These are phyloP conservation scores for Colletotrichum noveboracense DNA, from an alignment of 2,329 filamentous ascomycete species.

Conservation along the genomic window DNA sequence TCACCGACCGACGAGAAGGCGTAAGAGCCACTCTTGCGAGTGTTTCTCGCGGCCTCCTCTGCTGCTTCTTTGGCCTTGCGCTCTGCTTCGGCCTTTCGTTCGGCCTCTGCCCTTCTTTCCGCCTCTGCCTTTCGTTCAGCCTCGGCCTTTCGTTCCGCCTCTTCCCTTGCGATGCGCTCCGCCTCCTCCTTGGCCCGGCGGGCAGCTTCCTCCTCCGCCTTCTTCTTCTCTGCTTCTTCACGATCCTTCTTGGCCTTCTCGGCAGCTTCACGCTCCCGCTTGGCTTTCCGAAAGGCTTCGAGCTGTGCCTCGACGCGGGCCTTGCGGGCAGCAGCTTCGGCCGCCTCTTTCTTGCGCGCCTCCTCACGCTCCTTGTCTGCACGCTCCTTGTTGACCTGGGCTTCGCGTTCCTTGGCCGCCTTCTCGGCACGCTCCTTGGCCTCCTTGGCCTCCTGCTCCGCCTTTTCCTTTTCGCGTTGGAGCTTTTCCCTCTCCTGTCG, in stretches of 20 bases:
- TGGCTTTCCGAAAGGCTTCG: conserved; percentile 24
- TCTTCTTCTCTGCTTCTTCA: conserved; percentile 50
- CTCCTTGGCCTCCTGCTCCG: conserved; percentile 44
- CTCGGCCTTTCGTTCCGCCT: conserved; percentile 36
- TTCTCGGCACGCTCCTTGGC: conserved; percentile 28
- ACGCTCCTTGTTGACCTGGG: conserved; percentile 45
- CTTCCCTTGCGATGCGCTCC: conserved; percentile 45
- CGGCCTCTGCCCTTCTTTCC: conserved; percentile 32
- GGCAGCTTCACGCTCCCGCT: conserved; percentile 51
- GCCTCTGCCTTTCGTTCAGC: conserved; percentile 31
- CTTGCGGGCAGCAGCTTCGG: conserved; percentile 34
- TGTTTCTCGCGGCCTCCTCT: conserved; percentile 30
- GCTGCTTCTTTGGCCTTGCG: conserved; percentile 19
- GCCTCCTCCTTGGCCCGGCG: conserved; percentile 30
- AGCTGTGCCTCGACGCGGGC: conserved; percentile 27
- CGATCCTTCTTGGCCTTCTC: conserved; percentile 47
- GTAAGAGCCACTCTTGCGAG: conserved; percentile 58
- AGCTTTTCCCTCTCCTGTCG: conserved; percentile 42
- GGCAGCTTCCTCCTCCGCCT: conserved; percentile 26
- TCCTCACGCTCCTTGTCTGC: conserved; percentile 35
- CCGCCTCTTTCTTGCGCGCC: conserved; percentile 32
- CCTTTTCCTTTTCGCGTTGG: conserved; percentile 48
- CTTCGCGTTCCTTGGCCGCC: conserved; percentile 34
- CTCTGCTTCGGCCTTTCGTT: conserved; percentile 33
- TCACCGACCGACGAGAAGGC: conserved; percentile 71